phyloP scores from a whole-genome alignment of 768 basidiomycete genomes.

The Tulasnella sp. region DNA sequence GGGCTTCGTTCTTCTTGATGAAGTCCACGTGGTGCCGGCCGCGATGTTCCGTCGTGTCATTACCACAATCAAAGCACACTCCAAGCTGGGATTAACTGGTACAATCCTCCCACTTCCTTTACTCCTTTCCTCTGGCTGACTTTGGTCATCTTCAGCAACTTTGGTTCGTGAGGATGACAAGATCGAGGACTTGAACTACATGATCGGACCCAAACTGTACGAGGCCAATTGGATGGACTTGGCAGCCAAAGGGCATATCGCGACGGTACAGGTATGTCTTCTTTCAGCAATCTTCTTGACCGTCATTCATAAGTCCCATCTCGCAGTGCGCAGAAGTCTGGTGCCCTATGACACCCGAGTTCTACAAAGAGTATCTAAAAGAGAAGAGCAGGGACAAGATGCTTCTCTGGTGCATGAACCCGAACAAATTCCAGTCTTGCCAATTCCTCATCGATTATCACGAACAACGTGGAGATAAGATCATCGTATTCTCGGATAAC shows the following conservation, averaged over 20 bases:
- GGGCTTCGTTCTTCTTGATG: constrained; percentile 96
- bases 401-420: constrained; percentile 99
- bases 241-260: constrained; percentile 97
- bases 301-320: not conserved
- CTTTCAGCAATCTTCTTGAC: not conserved
- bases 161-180: constrained; percentile 99
- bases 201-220: constrained; percentile 98
- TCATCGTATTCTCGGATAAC: constrained; percentile 99
- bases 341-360: constrained; percentile 99
- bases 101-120: constrained; percentile 18
- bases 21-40: constrained; percentile 98
- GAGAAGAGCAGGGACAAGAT: constrained; percentile 89
- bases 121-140: not conserved
- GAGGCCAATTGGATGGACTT: constrained; percentile 99
- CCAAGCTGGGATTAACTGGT: constrained; percentile 96
- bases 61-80: constrained; percentile 97
- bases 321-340: constrained; percentile 94
- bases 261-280: constrained; percentile 83
- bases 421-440: constrained; percentile 97
- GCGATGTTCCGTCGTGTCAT: constrained; percentile 98
- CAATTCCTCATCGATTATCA: constrained; percentile 98
- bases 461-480: constrained; percentile 95
- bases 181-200: constrained; percentile 95
- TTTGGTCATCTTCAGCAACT: constrained; percentile 49
- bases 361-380: constrained; percentile 92